Evolutionary conservation across 176 grass and related monocot species (phyloP), one percentile per base, ranked within the genome.

Genomic region (Secale cereale): DNA sequence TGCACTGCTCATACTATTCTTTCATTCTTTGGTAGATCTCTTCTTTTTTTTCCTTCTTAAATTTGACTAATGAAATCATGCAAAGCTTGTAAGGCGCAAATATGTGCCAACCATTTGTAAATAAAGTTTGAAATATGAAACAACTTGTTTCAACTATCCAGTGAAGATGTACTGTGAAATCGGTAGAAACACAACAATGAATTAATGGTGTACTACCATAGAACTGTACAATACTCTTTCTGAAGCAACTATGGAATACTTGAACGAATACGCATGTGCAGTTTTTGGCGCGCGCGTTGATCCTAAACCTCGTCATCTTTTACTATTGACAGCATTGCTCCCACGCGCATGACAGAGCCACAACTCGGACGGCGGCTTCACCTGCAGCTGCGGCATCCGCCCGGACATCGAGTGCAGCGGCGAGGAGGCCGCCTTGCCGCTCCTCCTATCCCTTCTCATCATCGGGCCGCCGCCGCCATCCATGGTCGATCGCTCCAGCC

Each of bases 301-400:
- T n/a, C n/a, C n/a, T n/a, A n/a, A n/a, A n/a, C n/a, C n/a, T n/a
- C 78, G 6, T 88, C 90, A 92, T 68, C 65, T 85, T 82, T 23
- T 88, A 50, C 41, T 91, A 43, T 72, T 86, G 3, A 76, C 50
- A 11, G 61, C 48, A 28, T 37, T 59, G 74, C 74, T 83, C n/a
- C 65, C 67, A 40, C 93, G 66, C 15, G 87, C 86, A 32, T 74
- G 81, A 33, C 35, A 28, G 75, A 87, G 80, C 89, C 89, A 87
- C n/a, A 85, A 90, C 43, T 90, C 89, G 35, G 85, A 90, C 31
- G 88, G 95, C 28, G 87, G 76, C 60, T 65, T 77, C 64, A 97
- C 59, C 79, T 65, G 73, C 70, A 97, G 65, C 79, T 87, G 87
- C 52, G 92, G 95, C 78, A 94, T 74, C 79, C 79, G 85, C 28